Conservation (phyloP, 495 filamentous ascomycete genomes). For the Amphirosellinia nigrospora region DNA sequence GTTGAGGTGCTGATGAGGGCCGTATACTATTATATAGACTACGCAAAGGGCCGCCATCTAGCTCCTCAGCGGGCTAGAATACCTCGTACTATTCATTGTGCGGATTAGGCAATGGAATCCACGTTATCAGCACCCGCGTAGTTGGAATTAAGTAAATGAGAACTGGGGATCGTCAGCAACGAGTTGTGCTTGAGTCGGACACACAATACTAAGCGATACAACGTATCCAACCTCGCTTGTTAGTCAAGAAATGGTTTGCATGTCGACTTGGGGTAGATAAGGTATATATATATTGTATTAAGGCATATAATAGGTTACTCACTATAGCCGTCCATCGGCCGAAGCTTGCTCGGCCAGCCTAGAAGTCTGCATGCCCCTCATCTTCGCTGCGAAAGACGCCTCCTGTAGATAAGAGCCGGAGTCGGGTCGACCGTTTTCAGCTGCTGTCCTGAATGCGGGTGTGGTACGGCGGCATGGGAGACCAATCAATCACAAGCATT, state of each 20-base stretch:
- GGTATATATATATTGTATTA: not conserved
- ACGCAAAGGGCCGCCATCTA: not conserved
- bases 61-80: not conserved
- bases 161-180: not conserved
- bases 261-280: not conserved
- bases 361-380: slow-evolving; percentile 12
- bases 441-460: slow-evolving; percentile 11
- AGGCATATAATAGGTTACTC: not conserved
- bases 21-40: not conserved
- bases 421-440: slow-evolving; percentile 17
- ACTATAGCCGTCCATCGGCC: not conserved
- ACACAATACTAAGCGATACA: not conserved
- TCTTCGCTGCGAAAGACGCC: not conserved
- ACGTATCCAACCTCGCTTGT: not conserved
- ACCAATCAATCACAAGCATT: slow-evolving; percentile 8
- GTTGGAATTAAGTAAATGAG: not conserved
- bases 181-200: not conserved
- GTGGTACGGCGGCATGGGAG: not conserved
- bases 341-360: not conserved
- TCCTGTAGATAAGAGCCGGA: slow-evolving; percentile 16
- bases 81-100: not conserved
- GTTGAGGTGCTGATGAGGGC: too few relatives aligned
- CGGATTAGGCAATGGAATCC: not conserved
- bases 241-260: slow-evolving; percentile 6
- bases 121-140: not conserved